Evolutionary conservation across 2,329 filamentous ascomycete species (phyloP), one percentile per base, ranked within the genome.

Genomic region (Aspergillus sp.): DNA sequence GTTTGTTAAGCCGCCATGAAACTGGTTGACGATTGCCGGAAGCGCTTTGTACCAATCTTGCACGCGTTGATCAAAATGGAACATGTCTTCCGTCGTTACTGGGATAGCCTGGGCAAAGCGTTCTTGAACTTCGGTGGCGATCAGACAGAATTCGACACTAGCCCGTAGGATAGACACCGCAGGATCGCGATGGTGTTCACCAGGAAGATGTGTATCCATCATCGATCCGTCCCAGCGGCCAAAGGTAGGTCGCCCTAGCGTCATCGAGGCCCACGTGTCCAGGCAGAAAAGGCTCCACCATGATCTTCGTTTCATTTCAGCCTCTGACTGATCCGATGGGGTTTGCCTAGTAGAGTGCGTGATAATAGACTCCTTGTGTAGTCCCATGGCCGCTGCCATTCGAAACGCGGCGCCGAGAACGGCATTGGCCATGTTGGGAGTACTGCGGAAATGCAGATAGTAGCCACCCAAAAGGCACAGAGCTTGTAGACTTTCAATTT

Each of bases 361-460:
- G 45, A 47, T 12, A 7, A 9, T 42, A 22, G 55, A 32, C 24
- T 57, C 56, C 42, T 60, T 52, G 42, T 63, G 51, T 39, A 61
- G 42, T 22, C 62, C 46, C 53, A 67, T 32, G 18, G 57, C 46
- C 29, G 61, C 61, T 1, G 65, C 63, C 47, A 67, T 57, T 18
- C 65, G 64, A 10, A 65, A 58, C 14, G 64, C 63, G 11, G 61
- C 58, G 1, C 65, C 64, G 32, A 67, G 54, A 11, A 67, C 55
- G 12, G 60, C 51, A 46, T 61, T 62, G 5, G 63, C 59, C 32
- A 59, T 65, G 39, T 67, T 67, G 16, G 65, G 65, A 4, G 61
- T 60, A 26, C 65, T 64, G 26, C 58, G 56, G 49, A 63, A 65
- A 46, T 67, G 58, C 14, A 65, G 53, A 54, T 64, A 63, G 49